Evolutionary conservation across 345 rosid species (phyloP), one percentile per base, ranked within the genome.

Genomic region (Pugionium dolabratum): DNA sequence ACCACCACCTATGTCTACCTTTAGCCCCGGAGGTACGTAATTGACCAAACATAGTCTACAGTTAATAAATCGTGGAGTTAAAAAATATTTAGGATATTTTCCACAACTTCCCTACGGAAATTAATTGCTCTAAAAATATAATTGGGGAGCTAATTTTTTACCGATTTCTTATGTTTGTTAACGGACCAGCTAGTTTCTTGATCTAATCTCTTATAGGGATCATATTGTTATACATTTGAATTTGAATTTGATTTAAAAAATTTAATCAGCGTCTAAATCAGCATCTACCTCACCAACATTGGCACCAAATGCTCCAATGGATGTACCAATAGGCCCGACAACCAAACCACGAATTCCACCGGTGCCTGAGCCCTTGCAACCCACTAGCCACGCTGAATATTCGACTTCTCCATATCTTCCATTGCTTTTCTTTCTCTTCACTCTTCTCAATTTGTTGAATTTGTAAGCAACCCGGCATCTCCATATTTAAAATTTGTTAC

Each of bases 11-110:
- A 74, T 66, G 25, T 67, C 86, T 60, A 77, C 89, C 52, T 42
- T 81, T 7, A 79, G 83, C 63, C 85, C 90, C 47, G 72, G 46
- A 76, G 86, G 97, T 90, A 67, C 54, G 68, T 53, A 52, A 25
- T 36, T 18, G 29, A 9, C n/a, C 31, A 35, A 51, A 41, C 40
- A 69, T 39, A 9, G n/a, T n/a, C n/a, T n/a, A n/a, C n/a, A n/a
- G n/a, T n/a, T n/a, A n/a, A n/a, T n/a, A n/a, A n/a, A n/a, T n/a
- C n/a, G n/a, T n/a, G n/a, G n/a, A n/a, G n/a, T n/a, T n/a, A n/a
- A n/a, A n/a, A n/a, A n/a, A n/a, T n/a, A n/a, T n/a, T n/a, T n/a
- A n/a, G n/a, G n/a, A n/a, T n/a, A n/a, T n/a, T n/a, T n/a, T n/a
- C n/a, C n/a, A n/a, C n/a, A n/a, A n/a, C n/a, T n/a, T n/a, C n/a